These are phyloP conservation scores for Boeremia exigua DNA, from an alignment of 2,329 filamentous ascomycete species.

Conservation along the genomic window DNA sequence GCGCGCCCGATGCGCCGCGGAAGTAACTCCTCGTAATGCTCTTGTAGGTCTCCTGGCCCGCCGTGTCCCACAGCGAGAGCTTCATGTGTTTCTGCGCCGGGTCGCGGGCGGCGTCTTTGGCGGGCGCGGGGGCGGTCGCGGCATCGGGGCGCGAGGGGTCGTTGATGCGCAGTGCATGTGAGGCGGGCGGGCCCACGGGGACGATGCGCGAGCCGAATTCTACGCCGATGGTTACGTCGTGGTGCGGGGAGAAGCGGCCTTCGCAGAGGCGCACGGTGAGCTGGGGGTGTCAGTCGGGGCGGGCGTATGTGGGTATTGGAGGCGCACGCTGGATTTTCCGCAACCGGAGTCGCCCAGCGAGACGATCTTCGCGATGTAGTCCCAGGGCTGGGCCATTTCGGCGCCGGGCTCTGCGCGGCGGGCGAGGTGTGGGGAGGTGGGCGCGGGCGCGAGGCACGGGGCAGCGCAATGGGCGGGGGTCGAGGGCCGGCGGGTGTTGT, in stretches of 20 bases:
- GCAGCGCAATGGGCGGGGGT: neutral
- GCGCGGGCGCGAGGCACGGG: slow-evolving; percentile 4
- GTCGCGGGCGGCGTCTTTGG: slow-evolving; percentile 29
- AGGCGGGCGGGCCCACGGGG: slow-evolving; percentile 83
- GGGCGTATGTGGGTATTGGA: neutral
- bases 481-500: no score
- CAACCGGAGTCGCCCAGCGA: slow-evolving; percentile 96
- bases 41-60: slow-evolving; percentile 97
- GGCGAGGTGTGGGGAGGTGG: slow-evolving; percentile 9
- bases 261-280: slow-evolving; percentile 95
- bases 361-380: slow-evolving; percentile 98
- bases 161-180: slow-evolving; percentile 62
- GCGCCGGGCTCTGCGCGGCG: slow-evolving; percentile 13
- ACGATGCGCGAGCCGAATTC: slow-evolving; percentile 95
- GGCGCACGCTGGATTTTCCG: slow-evolving; percentile 78
- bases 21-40: slow-evolving; percentile 95
- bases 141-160: slow-evolving; percentile 48
- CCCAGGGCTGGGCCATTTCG: slow-evolving; percentile 74
- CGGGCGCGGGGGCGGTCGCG: slow-evolving; percentile 23
- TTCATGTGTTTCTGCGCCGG: slow-evolving; percentile 80
- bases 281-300: slow-evolving; percentile 46
- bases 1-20: slow-evolving; percentile 75
- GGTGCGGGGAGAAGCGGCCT: slow-evolving; percentile 90
- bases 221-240: slow-evolving; percentile 97
- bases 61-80: slow-evolving; percentile 92